Evolutionary conservation across 2,329 filamentous ascomycete species (phyloP), one percentile per base, ranked within the genome.

Genomic region (Talaromyces sp.): DNA sequence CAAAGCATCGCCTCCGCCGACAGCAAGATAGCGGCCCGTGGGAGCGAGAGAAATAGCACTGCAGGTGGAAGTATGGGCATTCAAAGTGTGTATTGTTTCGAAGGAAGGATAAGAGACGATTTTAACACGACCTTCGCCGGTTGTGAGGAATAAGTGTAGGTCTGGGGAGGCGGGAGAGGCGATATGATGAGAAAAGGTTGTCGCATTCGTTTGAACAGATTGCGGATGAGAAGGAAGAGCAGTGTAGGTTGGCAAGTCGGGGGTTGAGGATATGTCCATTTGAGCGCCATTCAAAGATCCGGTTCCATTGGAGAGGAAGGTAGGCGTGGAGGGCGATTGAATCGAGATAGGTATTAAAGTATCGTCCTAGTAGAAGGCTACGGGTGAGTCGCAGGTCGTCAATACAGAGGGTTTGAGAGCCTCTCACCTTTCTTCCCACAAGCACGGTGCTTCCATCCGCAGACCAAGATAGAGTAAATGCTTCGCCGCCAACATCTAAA

Each of bases 31-130:
- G 52, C 77, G 76, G 43, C 75, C 75, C 22, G 72, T 77, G 1
- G 77, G 77, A 11, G 74, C 73, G 27, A 77, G 75, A 11, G 74
- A 65, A 39, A 80, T 70, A 27, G 75, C 74, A 43, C 75, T 70
- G 52, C 77, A 79, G 51, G 77, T 72, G 5, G 77, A 79, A 8
- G 77, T 79, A 61, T 80, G 77, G 7, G 77, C 77, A 54, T 77
- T 70, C 16, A 80, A 68, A 47, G 75, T 77, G 62, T 80, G 74
- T 4, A 77, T 67, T 17, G 68, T 52, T 20, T 69, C 58, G 57
- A 78, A 77, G 49, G 75, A 76, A 4, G 77, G 76, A 57, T 77
- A 79, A 29, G 73, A 74, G 49, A 77, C 64, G 55, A 79, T 75
- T 52, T 77, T 77, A 52, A 80, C 75, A 27, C 72, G 75, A 51